Base-by-base conservation (phyloP, 1,284 basidiomycete species). In the Mycena citricolor region DNA sequence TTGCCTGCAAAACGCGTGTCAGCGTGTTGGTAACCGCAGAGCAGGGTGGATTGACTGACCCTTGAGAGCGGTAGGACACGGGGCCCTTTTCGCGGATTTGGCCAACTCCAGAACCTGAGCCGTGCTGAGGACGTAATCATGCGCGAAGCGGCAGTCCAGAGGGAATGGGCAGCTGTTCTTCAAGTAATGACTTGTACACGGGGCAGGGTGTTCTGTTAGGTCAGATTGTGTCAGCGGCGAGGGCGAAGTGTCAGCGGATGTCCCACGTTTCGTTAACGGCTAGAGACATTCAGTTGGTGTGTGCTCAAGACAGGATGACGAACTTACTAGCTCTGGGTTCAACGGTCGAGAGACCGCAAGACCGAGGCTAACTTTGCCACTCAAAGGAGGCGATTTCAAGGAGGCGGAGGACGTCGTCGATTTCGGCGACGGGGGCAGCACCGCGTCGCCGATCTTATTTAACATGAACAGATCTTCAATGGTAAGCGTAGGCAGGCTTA, bases 71-170 rank as follows among this genome's bases (percentile, higher is more conserved):
- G 34, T 20, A 6, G 45, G 45, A 34, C 86, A 89, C 0, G 86
- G 86, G 0, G 84, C 83, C 54, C 86, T 86, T 65, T 86, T 87
- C 3, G 36, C 25, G 26, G 39, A 42, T 28, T 43, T 43, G 17
- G 77, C 73, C 54, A 89, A 63, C n/a, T 74, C 74, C 16, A 73
- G 71, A 42, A 86, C 66, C 59, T 88, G 84, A 43, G 86, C 84
- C 3, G 73, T 66, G 1, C 79, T 83, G 44, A 89, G 62, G 24
- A 74, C 65, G 59, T 88, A 89, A 44, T 86, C 83, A 62, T 89
- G 86, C 5, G 44, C 49, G 17, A 17, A 46, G 59, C 71, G 73
- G 59, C 81, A 83, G 17, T 70, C 65, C 16, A 61, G 52, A 21
- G 74, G 75, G 47, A 74, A 70, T 54, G 73, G 74, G 63, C 81